Evolutionary conservation across 1,139 yeast species (phyloP), one percentile per base, ranked within the genome.

Genomic region (Martiniozyma asiatica): DNA sequence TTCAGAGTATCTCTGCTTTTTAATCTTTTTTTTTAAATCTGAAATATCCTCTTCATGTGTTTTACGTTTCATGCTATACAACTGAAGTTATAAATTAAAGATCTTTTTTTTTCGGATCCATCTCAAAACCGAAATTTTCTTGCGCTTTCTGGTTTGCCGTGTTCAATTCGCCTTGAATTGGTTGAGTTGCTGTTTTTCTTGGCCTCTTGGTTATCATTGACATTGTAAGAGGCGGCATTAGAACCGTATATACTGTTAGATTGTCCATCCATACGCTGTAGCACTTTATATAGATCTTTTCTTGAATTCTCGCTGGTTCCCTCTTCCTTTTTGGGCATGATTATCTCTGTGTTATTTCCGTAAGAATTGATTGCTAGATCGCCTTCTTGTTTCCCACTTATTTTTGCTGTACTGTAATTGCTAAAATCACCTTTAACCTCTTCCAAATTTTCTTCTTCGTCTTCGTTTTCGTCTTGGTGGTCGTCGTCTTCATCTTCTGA

Each of bases 401-500:
- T n/a, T n/a, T n/a, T n/a, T n/a, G n/a, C n/a, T n/a, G n/a, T n/a
- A n/a, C n/a, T n/a, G n/a, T n/a, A n/a, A n/a, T n/a, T n/a, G n/a
- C n/a, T n/a, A n/a, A n/a, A n/a, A n/a, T n/a, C n/a, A n/a, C n/a
- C n/a, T n/a, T n/a, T n/a, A n/a, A n/a, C n/a, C n/a, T n/a, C n/a
- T n/a, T n/a, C n/a, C n/a, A n/a, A n/a, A n/a, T 47, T 50, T 15
- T 45, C 51, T 4, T 50, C 54, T 2, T 29, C 35, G 15, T 45
- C 53, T 4, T 42, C 49, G 14, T 44, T 53, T 12, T 51, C 56
- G 11, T 49, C 51, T 18, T 47, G 43, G 25, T 50, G 50, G 2
- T 53, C 60, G 45, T 61, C 61, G 7, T 40, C 47, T 8, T 48
- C 47, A 10, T 40, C 48, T 21, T 49, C 56, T 17, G 53, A 65